phyloP scores from a whole-genome alignment of 108 stramenopile genomes.

The Skeletonema grethae region DNA sequence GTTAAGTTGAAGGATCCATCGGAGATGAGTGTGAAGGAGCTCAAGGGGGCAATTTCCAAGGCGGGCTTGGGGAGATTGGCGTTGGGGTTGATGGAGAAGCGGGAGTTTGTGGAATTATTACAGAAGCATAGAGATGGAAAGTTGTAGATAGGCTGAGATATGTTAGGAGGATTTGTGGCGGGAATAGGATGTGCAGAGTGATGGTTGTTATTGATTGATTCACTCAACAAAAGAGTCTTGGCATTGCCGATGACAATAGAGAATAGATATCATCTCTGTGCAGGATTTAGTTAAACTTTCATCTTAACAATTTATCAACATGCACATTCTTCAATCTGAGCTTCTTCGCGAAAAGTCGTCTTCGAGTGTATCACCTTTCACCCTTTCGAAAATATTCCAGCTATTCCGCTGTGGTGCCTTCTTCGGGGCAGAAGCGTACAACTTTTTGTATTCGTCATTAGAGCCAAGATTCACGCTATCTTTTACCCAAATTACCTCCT shows the following conservation, averaged over 20 bases:
- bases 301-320: not conserved
- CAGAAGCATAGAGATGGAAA: slow-evolving; percentile 72
- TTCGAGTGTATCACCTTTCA: not conserved
- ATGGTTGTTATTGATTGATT: too few relatives aligned
- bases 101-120: slow-evolving; percentile 85
- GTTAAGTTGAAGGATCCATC: slow-evolving; percentile 75
- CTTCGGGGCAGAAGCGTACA: not conserved
- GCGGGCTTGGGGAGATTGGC: slow-evolving; percentile 78
- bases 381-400: not conserved
- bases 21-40: slow-evolving; percentile 91
- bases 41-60: slow-evolving; percentile 89
- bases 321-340: not conserved
- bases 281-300: too few relatives aligned
- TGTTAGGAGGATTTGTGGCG: not conserved
- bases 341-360: not conserved
- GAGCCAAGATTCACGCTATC: not conserved
- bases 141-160: slow-evolving; percentile 4
- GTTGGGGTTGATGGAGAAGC: slow-evolving; percentile 92
- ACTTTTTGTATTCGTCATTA: not conserved
- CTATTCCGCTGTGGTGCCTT: not conserved
- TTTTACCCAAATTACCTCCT: not conserved
- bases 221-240: too few relatives aligned
- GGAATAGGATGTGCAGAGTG: not conserved
- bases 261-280: too few relatives aligned
- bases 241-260: not conserved